Evolutionary conservation across 2,329 filamentous ascomycete species (phyloP), one percentile per base, ranked within the genome.

Genomic region (Fusarium brachygibbosum): DNA sequence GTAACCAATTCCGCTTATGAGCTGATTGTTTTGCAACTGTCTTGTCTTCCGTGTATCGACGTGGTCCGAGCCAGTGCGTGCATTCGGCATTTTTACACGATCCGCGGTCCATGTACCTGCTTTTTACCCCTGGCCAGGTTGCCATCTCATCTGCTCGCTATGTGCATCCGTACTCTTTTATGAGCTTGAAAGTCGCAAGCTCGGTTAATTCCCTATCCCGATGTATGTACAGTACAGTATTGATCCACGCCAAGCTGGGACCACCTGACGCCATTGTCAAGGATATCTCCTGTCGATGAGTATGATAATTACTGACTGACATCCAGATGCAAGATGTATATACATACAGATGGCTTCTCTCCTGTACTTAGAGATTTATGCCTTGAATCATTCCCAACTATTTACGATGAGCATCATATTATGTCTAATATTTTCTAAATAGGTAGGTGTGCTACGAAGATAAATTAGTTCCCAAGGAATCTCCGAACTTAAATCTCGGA

Each of bases 41-140:
- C 34, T 28, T 38, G 32, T 16, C 28, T 45, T 21, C 55, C 38
- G 34, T 50, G 48, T 55, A 55, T 60, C 50, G 53, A 59, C 63
- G 62, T 71, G 70, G 70, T 63, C 70, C 62, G 54, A 69, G 72
- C 66, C 55, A 41, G 50, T 54, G 53, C 46, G 49, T 52, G 51
- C 45, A 49, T 60, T 61, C 59, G 66, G 54, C 34, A 40, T 48
- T 61, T 45, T 57, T 32, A 14, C 46, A 50, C 37, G 45, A 62
- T 58, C 35, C 51, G 42, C 57, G 49, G 68, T 32, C 53, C 42
- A 64, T 34, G 63, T 58, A 46, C 51, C 53, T 55, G 53, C 41
- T 42, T 67, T 57, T 41, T 63, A 53, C 56, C 57, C 66, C 58
- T 68, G 52, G 52, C 51, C 25, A 42, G 45, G 46, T 45, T 52